Base-by-base conservation (phyloP, 2,329 filamentous ascomycete genomes). In the Dendryphion nanum region DNA sequence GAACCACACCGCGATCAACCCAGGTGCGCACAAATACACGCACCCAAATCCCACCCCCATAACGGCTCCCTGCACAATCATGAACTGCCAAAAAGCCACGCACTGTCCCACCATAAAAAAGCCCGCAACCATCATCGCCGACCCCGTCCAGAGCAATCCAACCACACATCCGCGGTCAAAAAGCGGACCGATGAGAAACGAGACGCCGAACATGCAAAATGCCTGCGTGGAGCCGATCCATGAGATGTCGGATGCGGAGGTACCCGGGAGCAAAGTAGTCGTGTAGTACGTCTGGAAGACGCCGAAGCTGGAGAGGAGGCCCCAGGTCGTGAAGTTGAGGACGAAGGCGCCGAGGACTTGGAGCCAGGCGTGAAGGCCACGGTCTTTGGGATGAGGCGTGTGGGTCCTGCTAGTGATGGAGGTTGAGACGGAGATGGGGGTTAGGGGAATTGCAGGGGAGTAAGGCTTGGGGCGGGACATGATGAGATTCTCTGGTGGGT, bases 81-180 rank as follows among this genome's bases (percentile, higher is more conserved):
- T 42, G 19, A 39, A 20, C 34, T 74, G 71, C 71, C 71, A 73
- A 48, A 73, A 75, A 33, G 63, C 51, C 6, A 59, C 70, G 44
- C 63, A 68, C 7, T 74, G 46, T 12, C 69, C 72, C 4, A 69
- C 72, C 68, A 72, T 73, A 52, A 75, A 74, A 35, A 73, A 67
- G 15, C 66, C 66, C 14, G 73, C 48, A n/a, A 69, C 33, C 30
- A 66, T 61, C 31, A 72, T 45, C 7, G 64, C 36, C 0, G 64
- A 59, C 2, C 72, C 72, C 1, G 32, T 17, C 17, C 30, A 35
- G 26, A 42, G 35, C 1, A 62, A 63, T 21, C 57, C 49, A 29
- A 64, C 63, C 48, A 73, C 73, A 37, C 68, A 69, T 7, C 72
- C 72, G 5, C 69, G 70, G 53, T 75, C 71, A 0, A 69, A 70